A percentile compares a stretch with the other conserved stretches of the same genome.
phyloP scores from a whole-genome alignment of 169 alveolate species.

The Plasmodium ovale region DNA sequence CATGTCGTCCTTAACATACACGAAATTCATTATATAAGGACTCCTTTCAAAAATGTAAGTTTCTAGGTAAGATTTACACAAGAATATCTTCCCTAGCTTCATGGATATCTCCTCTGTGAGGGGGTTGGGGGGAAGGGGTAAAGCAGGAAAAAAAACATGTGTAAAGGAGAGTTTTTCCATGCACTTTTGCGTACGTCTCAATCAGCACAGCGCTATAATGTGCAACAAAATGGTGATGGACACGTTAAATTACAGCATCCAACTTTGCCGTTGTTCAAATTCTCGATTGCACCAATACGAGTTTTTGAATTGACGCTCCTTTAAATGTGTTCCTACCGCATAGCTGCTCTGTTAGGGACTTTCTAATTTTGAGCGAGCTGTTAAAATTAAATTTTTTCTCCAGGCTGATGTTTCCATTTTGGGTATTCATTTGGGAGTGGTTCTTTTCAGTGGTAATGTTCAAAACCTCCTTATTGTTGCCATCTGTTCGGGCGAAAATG shows the following conservation, averaged over 20 bases:
- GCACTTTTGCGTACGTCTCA: background rate
- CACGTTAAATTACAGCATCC: too few relatives aligned
- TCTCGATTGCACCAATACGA: background rate
- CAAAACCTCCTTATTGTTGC: conserved; percentile 15
- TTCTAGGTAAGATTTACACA: conserved; percentile 72
- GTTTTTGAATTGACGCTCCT: background rate
- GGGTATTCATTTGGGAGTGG: conserved; percentile 23
- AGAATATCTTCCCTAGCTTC: conserved; percentile 67
- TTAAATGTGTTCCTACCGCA: conserved; percentile 45
- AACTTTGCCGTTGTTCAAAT: too few relatives aligned
- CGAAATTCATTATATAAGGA: conserved; percentile 71
- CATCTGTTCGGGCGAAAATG: background rate
- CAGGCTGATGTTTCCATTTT: conserved; percentile 50
- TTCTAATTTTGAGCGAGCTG: conserved; percentile 55
- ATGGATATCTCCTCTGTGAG: conserved; percentile 73
- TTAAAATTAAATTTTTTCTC: conserved; percentile 69
- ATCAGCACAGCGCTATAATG: background rate
- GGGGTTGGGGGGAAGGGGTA: background rate
- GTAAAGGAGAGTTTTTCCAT: background rate
- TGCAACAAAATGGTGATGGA: background rate
- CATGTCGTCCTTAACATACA: conserved; percentile 59
- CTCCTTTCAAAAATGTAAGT: conserved; percentile 70
- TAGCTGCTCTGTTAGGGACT: conserved; percentile 73
- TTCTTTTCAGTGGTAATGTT: conserved; percentile 11
- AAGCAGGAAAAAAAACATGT: too few relatives aligned